Evolutionary conservation across 495 filamentous ascomycete species (phyloP).

Genomic region (Podospora australis): DNA sequence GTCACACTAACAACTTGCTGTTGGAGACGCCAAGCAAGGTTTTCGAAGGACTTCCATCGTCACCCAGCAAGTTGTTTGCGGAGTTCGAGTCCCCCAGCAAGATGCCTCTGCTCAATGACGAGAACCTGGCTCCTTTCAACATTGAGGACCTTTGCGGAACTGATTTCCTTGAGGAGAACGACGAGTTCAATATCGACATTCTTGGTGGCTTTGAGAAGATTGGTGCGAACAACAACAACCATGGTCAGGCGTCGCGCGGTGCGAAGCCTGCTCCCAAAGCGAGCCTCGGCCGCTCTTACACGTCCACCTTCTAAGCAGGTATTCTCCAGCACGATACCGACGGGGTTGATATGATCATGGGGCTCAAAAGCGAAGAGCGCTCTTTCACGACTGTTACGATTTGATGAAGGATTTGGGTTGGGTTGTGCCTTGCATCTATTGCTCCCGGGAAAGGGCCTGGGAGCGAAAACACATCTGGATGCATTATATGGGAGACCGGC

Average conservation of each 20-base stretch:
- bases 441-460: not conserved
- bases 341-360: not conserved
- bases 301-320: constrained; percentile 39
- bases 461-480: not conserved
- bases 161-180: constrained; percentile 54
- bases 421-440: not conserved
- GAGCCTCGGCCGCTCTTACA: constrained; percentile 35
- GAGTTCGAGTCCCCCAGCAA: constrained; percentile 40
- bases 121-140: constrained; percentile 31
- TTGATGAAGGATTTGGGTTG: not conserved
- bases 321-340: too few relatives aligned
- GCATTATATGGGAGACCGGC: not conserved
- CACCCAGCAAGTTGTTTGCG: constrained; percentile 52
- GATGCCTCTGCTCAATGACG: constrained; percentile 35
- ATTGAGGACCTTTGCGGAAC: constrained; percentile 49
- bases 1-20: constrained; percentile 32
- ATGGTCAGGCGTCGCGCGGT: constrained; percentile 17
- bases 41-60: constrained; percentile 42
- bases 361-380: not conserved
- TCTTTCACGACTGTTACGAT: not conserved
- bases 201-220: constrained; percentile 88
- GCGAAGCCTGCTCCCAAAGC: constrained; percentile 24
- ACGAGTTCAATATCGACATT: constrained; percentile 71
- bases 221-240: constrained; percentile 33
- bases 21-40: constrained; percentile 51